Evolutionary conservation across 352 stramenopile species (phyloP).

Genomic region (Bremia lactucae): DNA sequence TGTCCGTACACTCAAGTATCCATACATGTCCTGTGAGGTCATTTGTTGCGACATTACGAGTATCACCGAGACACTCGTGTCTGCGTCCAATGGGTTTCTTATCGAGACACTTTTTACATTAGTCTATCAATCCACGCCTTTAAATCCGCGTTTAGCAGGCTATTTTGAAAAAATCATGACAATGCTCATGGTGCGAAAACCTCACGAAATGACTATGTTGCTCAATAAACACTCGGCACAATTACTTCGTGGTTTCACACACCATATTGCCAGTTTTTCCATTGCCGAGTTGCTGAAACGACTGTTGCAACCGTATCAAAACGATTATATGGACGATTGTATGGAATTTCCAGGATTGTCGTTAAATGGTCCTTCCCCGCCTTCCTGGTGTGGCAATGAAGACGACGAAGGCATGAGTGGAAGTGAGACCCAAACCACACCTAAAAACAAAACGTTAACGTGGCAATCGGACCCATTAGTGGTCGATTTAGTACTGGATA

Average conservation of each 20-base stretch:
- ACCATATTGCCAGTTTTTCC: slow-evolving; percentile 64
- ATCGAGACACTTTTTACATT: slow-evolving; percentile 90
- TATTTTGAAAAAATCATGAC: slow-evolving; percentile 96
- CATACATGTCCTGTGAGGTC: slow-evolving; percentile 97
- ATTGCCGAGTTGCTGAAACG: slow-evolving; percentile 76
- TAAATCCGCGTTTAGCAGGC: slow-evolving; percentile 90
- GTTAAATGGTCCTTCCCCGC: slow-evolving; percentile 59
- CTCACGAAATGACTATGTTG: slow-evolving; percentile 71
- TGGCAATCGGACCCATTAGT: slow-evolving; percentile 70
- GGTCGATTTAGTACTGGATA: slow-evolving; percentile 53
- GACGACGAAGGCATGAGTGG: slow-evolving; percentile 56
- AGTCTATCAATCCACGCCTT: slow-evolving; percentile 58
- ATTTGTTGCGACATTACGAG: slow-evolving; percentile 93
- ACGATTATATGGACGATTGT: slow-evolving; percentile 77
- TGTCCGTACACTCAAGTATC: slow-evolving; percentile 83
- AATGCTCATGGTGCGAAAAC: slow-evolving; percentile 84
- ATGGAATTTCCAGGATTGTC: slow-evolving; percentile 80
- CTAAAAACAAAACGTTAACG: slow-evolving; percentile 51
- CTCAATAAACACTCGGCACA: slow-evolving; percentile 78
- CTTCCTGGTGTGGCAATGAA: slow-evolving; percentile 65
- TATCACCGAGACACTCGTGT: slow-evolving; percentile 88
- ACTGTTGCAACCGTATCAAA: slow-evolving; percentile 73
- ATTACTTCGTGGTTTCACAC: slow-evolving; percentile 54
- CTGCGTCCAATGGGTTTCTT: slow-evolving; percentile 39
- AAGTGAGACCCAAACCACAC: slow-evolving; percentile 44